Conservation (phyloP, 2,329 filamentous ascomycete species). For the Colletotrichum simmondsii region DNA sequence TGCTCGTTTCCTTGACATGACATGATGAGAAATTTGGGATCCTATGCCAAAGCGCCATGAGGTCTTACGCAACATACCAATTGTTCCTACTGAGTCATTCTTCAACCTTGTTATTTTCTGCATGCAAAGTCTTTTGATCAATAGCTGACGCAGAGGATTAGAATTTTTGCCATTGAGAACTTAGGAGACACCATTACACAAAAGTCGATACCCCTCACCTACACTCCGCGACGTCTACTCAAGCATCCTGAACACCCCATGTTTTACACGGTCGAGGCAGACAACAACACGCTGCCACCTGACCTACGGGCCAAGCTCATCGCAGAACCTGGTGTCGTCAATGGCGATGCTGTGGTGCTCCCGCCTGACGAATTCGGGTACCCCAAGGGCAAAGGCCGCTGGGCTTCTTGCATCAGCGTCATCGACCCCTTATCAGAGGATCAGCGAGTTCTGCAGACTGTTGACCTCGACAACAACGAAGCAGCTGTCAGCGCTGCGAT, state of each 20-base stretch:
- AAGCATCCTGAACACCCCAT: constrained; percentile 88
- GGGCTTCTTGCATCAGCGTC: constrained; percentile 95
- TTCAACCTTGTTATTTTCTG: constrained; percentile 4
- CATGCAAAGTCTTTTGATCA: constrained; percentile 21
- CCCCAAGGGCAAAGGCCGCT: constrained; percentile 83
- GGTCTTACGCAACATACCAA: constrained; percentile 74
- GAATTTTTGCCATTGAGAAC: constrained; percentile 92
- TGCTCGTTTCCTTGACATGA: constrained; percentile 44
- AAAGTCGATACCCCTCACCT: constrained; percentile 85
- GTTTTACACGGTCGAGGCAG: constrained; percentile 94
- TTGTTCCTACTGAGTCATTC: constrained; percentile 92
- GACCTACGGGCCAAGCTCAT: constrained; percentile 81
- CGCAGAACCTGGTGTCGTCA: constrained; percentile 75
- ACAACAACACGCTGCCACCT: constrained; percentile 89
- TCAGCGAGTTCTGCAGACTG: constrained; percentile 73
- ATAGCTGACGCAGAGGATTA: constrained; percentile 50
- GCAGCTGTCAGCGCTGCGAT: constrained; percentile 87
- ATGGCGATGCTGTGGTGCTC: constrained; percentile 77
- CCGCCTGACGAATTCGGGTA: constrained; percentile 90
- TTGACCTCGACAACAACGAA: constrained; percentile 91
- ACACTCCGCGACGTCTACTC: constrained; percentile 89
- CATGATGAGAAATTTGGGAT: constrained; percentile 74
- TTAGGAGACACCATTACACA: constrained; percentile 87
- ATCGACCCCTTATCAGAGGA: constrained; percentile 86
- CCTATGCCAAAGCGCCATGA: constrained; percentile 68